A percentile compares a stretch with the other conserved stretches of the same genome.
Conservation (phyloP, 257 asterid species). For the Forsythia suspensa region DNA sequence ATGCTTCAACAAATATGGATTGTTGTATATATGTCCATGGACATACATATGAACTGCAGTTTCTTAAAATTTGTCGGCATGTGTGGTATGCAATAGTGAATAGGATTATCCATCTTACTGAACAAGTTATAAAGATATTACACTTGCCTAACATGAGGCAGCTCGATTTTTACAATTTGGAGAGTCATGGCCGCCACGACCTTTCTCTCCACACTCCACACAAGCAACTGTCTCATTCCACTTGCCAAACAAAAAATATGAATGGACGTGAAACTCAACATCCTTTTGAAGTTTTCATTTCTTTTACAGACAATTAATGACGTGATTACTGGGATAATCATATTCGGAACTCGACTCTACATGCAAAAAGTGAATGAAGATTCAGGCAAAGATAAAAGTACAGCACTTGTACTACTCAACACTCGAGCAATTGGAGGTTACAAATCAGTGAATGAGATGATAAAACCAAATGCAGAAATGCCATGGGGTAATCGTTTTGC, state of each 20-base stretch:
- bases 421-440: neutral
- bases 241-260: too few species aligned
- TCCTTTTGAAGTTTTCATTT: neutral
- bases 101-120: too few species aligned
- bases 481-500: neutral
- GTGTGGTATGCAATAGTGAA: too few species aligned
- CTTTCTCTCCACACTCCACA: too few species aligned
- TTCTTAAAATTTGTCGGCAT: too few species aligned
- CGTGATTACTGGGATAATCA: neutral
- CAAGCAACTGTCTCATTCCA: neutral
- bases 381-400: neutral
- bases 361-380: neutral
- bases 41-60: too few species aligned
- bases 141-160: too few species aligned
- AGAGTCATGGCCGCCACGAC: too few species aligned
- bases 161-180: too few species aligned
- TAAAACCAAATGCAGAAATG: conserved; percentile 1
- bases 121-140: too few species aligned
- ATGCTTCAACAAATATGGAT: too few species aligned
- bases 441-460: conserved; percentile 1
- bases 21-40: too few species aligned
- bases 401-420: neutral
- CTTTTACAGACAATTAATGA: neutral
- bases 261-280: neutral
- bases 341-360: neutral